Evolutionary conservation across 2,329 filamentous ascomycete species (phyloP), one percentile per base, ranked within the genome.

Genomic region (Myriosclerotinia curreyana): DNA sequence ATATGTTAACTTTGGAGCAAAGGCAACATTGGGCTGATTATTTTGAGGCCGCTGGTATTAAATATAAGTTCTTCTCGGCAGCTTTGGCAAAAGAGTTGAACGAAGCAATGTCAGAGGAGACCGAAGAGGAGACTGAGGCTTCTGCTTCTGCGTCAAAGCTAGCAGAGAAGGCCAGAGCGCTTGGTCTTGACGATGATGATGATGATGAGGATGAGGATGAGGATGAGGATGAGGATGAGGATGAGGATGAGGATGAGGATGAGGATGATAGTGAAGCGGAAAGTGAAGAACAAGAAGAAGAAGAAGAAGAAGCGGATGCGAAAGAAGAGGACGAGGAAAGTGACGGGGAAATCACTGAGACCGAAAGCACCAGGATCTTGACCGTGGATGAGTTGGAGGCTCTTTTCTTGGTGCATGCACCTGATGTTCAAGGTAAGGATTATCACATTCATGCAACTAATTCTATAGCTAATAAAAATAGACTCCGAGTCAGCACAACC

Each of bases 1-100:
- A 99, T 78, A 97, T 99, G 95, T 93, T 99, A 91, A 96, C 93
- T 1, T 77, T 86, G 55, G 86, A 86, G 72, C 96, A 99, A 79
- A 83, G 95, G 69, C 83, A 83, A 69, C 81, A 83, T 0, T 99
- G 95, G 95, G 93, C 93, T 3, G 85, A 89, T 70, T 92, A 96
- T 74, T 91, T 99, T 70, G 88, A 88, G 70, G 81, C 86, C 70
- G 86, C 89, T 34, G 86, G 87, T 36, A 96, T 99, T 73, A 86
- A 90, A 62, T 99, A 95, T 81, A 90, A 89, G 72, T 99, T 98
- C 80, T 99, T 99, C 81, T 99, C 96, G 1, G 95, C 95, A 1
- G 87, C 90, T 66, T 77, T 99, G 65, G 95, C 95, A 14, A 96
- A 96, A 76, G 92, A 98, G 77, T 80, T 87, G 76, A 95, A 92